Conservation (phyloP, 1,284 basidiomycete genomes). For the Coniferiporia weirii region DNA sequence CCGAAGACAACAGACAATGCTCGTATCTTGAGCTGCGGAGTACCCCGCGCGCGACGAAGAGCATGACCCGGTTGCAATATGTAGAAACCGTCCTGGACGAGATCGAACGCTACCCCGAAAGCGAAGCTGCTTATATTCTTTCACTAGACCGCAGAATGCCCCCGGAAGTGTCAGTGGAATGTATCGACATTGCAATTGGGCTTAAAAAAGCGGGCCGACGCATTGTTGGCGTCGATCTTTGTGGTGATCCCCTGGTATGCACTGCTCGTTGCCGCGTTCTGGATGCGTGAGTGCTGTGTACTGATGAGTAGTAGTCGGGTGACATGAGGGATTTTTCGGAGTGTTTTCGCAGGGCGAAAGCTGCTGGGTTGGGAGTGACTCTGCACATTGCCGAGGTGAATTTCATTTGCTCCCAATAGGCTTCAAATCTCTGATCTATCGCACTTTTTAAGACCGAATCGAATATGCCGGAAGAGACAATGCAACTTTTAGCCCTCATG, state of each 20-base stretch:
- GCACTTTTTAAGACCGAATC: conserved; percentile 38
- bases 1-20: conserved; percentile 45
- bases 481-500: conserved; percentile 54
- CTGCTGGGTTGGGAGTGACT: conserved; percentile 60
- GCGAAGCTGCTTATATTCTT: conserved; percentile 58
- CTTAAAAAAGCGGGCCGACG: conserved; percentile 53
- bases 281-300: background rate
- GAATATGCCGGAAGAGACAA: conserved; percentile 54
- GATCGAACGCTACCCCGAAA: conserved; percentile 48
- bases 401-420: background rate
- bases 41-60: conserved; percentile 52
- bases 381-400: conserved; percentile 77
- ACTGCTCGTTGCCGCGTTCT: background rate
- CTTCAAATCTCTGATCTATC: background rate
- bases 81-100: conserved; percentile 62
- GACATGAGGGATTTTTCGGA: conserved; percentile 49
- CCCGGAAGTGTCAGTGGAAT: conserved; percentile 43
- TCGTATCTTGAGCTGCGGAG: conserved; percentile 70
- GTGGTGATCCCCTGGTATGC: conserved; percentile 61
- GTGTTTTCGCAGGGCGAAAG: conserved; percentile 50
- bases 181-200: conserved; percentile 49
- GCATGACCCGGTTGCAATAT: conserved; percentile 56
- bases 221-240: conserved; percentile 76
- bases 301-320: conserved; percentile 37
- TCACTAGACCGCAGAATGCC: conserved; percentile 68